These are phyloP conservation scores for Phaffomyces thermotolerans DNA, from an alignment of 805 yeast species.

Conservation along the genomic window DNA sequence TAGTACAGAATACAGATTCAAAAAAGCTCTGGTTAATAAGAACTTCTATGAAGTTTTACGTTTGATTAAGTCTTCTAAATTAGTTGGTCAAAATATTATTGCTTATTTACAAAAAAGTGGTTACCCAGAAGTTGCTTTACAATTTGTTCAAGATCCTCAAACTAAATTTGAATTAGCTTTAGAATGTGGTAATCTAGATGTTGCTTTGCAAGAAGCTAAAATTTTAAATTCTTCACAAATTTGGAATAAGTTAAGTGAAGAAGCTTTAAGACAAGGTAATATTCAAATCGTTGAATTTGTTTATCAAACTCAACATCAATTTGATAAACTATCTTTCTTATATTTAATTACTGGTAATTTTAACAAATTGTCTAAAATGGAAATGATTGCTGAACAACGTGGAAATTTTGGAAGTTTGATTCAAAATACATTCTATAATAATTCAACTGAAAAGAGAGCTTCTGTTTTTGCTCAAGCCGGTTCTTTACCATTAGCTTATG, in stretches of 20 bases:
- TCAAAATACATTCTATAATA: constrained; percentile 73
- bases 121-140: constrained; percentile 94
- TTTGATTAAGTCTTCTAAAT: constrained; percentile 77
- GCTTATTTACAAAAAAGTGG: constrained; percentile 93
- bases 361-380: constrained; percentile 74
- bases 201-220: constrained; percentile 86
- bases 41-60: constrained; percentile 89
- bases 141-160: constrained; percentile 94
- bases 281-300: constrained; percentile 77
- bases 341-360: constrained; percentile 80
- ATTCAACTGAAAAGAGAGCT: constrained; percentile 69
- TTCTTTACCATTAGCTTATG: constrained; percentile 82
- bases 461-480: constrained; percentile 71
- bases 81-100: constrained; percentile 96
- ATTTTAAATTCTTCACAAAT: constrained; percentile 56
- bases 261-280: constrained; percentile 88
- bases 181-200: constrained; percentile 82
- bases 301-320: constrained; percentile 77
- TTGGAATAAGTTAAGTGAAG: constrained; percentile 81
- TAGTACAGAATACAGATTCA: constrained; percentile 96
- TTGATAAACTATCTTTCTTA: constrained; percentile 85
- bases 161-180: constrained; percentile 92
- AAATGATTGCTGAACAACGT: constrained; percentile 81
- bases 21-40: constrained; percentile 82
- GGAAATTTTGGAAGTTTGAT: constrained; percentile 73